Conservation (phyloP, 2,329 filamentous ascomycete genomes). For the Xylaria sp. region DNA sequence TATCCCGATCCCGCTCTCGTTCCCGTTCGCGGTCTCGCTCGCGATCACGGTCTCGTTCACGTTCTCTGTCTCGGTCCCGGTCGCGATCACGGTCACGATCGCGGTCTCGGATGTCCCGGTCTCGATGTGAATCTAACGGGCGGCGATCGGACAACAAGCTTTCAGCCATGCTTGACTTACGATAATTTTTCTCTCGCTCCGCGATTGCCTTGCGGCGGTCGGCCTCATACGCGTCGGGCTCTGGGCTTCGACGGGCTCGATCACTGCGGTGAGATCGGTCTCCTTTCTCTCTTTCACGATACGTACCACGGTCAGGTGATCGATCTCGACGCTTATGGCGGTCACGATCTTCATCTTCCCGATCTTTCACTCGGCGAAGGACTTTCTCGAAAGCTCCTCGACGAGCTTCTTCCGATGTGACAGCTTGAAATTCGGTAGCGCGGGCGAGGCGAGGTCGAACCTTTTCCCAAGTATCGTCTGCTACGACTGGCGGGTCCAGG, state of each 20-base stretch:
- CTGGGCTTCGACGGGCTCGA: slow-evolving; percentile 79
- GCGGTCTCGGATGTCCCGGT: slow-evolving; percentile 54
- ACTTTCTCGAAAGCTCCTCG: slow-evolving; percentile 90
- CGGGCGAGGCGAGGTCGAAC: slow-evolving; percentile 83
- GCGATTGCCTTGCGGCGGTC: slow-evolving; percentile 94
- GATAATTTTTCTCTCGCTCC: slow-evolving; percentile 92
- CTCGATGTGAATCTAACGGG: slow-evolving; percentile 59
- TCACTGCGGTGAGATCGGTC: slow-evolving; percentile 71
- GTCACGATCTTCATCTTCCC: slow-evolving; percentile 85
- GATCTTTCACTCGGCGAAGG: slow-evolving; percentile 89
- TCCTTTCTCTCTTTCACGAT: slow-evolving; percentile 69
- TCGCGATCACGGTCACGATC: slow-evolving; percentile 55
- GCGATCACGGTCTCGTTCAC: slow-evolving; percentile 53
- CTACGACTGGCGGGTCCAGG: slow-evolving; percentile 82
- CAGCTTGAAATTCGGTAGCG: slow-evolving; percentile 83
- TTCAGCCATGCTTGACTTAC: slow-evolving; percentile 79
- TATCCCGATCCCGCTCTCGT: slow-evolving; percentile 55
- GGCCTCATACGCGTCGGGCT: slow-evolving; percentile 93
- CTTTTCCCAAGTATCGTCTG: slow-evolving; percentile 88
- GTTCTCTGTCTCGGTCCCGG: slow-evolving; percentile 51
- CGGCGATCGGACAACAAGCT: slow-evolving; percentile 67
- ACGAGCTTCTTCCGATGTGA: slow-evolving; percentile 85
- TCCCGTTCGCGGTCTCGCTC: slow-evolving; percentile 54
- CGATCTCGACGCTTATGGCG: slow-evolving; percentile 69
- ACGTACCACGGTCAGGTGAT: slow-evolving; percentile 62